Percentiles rank a stretch among this genome's conserved stretches.
These are phyloP conservation scores for Scedosporium apiospermum DNA, from an alignment of 2,329 filamentous ascomycete species.

Conservation along the genomic window DNA sequence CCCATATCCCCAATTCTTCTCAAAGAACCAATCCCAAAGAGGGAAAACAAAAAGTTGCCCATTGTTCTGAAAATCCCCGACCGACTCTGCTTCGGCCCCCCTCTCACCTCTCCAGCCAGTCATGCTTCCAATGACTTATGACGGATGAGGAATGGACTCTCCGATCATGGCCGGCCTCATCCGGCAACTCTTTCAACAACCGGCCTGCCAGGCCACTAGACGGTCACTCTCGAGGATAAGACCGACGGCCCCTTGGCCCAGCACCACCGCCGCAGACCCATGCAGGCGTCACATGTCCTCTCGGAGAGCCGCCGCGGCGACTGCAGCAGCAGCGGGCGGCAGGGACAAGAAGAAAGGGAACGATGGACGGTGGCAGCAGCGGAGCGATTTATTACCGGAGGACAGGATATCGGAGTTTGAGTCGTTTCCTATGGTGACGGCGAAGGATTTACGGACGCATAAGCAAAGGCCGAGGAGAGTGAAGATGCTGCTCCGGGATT, in stretches of 20 bases:
- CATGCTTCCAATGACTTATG: neutral
- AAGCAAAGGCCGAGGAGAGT: conserved; percentile 73
- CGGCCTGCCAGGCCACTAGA: conserved; percentile 42
- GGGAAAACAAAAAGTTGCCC: neutral
- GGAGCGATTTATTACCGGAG: conserved; percentile 61
- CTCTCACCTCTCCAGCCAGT: conserved; percentile 3
- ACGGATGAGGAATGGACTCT: conserved; percentile 59
- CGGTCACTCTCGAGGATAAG: conserved; percentile 19
- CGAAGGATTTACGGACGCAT: conserved; percentile 63
- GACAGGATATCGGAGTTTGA: conserved; percentile 76
- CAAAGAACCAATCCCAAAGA: neutral
- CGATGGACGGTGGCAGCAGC: conserved; percentile 78
- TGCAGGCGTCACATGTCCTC: conserved; percentile 4
- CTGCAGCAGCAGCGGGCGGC: conserved; percentile 1
- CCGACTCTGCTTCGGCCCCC: conserved; percentile 8
- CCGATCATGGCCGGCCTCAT: conserved; percentile 70
- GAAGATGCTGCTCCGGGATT: conserved; percentile 96
- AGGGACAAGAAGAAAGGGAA: conserved; percentile 29
- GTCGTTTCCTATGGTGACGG: conserved; percentile 74
- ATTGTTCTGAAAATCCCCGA: neutral
- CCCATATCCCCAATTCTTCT: no score
- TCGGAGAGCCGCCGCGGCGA: neutral
- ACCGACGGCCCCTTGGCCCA: conserved; percentile 9
- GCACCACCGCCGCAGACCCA: neutral
- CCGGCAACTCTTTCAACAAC: conserved; percentile 68